Percentiles rank a stretch among this genome's conserved stretches.
phyloP scores from a whole-genome alignment of 148 eudicot species.

The Oxyria digyna region DNA sequence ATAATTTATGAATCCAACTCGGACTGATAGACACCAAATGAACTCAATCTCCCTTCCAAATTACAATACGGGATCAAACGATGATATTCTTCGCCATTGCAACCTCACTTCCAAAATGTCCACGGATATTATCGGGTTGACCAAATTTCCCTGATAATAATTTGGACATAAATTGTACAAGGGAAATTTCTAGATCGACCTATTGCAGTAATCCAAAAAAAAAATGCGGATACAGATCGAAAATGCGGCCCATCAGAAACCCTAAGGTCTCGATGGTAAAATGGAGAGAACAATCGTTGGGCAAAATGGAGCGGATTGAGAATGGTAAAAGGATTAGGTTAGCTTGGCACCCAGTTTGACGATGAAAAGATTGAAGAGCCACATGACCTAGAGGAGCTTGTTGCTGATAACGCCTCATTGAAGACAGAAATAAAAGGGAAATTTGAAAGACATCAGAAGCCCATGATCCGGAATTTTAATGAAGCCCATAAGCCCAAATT shows the following conservation, averaged over 20 bases:
- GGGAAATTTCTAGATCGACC: background rate
- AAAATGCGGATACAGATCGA: background rate
- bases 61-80: background rate
- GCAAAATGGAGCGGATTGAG: no score
- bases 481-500: no score
- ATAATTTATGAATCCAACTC: conserved; percentile 62
- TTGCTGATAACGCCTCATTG: no score
- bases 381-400: no score
- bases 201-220: background rate
- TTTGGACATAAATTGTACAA: background rate
- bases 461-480: no score
- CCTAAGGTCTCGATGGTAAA: background rate
- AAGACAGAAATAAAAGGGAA: no score
- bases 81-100: background rate
- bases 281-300: no score
- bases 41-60: background rate
- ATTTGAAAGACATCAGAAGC: no score
- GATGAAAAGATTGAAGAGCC: no score
- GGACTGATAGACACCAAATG: conserved; percentile 43
- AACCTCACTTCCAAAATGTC: background rate
- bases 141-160: background rate
- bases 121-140: background rate
- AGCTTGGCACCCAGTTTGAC: no score
- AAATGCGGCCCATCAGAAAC: background rate
- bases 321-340: no score